phyloP scores from a whole-genome alignment of 345 rosid species.

The Arabis alpina region DNA sequence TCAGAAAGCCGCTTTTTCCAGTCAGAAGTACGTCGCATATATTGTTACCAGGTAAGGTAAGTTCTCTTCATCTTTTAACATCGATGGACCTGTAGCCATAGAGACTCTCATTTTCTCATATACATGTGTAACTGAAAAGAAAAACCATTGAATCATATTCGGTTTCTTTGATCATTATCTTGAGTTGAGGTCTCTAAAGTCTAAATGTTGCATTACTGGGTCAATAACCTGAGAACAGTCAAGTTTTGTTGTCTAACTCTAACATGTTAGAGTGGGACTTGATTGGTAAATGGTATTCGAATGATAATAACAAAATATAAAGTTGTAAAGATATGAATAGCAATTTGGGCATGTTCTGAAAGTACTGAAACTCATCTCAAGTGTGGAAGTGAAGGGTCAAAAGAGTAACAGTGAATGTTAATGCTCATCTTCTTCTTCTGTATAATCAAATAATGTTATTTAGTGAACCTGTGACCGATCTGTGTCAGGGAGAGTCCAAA shows the following conservation, averaged over 20 bases:
- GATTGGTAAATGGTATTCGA: constrained; percentile 1
- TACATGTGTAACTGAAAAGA: constrained; percentile 20
- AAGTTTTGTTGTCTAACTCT: background rate
- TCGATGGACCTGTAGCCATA: constrained; percentile 11
- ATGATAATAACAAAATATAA: background rate
- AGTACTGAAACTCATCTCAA: constrained; percentile 20
- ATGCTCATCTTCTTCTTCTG: constrained; percentile 22
- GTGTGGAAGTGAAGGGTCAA: constrained; percentile 24
- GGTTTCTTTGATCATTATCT: constrained; percentile 20
- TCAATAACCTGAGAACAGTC: constrained; percentile 2
- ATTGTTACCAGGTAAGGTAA: constrained; percentile 31
- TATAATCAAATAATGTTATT: constrained; percentile 1
- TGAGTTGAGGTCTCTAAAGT: constrained; percentile 20
- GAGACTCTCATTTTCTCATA: constrained; percentile 26
- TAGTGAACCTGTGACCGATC: constrained; percentile 36
- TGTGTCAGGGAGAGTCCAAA: constrained; percentile 36
- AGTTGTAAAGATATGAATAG: background rate
- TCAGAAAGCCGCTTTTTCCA: constrained; percentile 2
- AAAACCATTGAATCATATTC: constrained; percentile 3
- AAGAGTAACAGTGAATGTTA: constrained; percentile 30
- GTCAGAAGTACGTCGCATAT: constrained; percentile 1
- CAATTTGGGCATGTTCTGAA: background rate
- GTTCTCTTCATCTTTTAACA: constrained; percentile 24
- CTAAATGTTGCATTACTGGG: background rate
- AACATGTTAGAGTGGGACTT: constrained; percentile 10